Evolutionary conservation across 2,329 filamentous ascomycete species (phyloP).

Genomic region (Madurella mycetomatis): DNA sequence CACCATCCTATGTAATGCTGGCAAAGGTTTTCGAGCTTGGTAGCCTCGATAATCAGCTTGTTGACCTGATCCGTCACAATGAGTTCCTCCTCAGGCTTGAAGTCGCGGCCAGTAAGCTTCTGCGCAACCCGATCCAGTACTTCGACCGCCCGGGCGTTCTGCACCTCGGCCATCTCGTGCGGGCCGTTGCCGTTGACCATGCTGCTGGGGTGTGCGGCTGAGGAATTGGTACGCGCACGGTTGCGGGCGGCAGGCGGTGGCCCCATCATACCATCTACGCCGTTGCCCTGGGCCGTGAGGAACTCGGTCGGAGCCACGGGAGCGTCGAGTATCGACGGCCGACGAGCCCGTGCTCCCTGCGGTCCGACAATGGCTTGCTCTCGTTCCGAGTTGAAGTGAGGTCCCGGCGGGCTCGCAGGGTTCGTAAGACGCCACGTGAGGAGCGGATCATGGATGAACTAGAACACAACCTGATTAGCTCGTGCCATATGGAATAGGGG

Average conservation of each 20-base stretch:
- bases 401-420: slow-evolving; percentile 58
- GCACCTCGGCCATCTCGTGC: slow-evolving; percentile 63
- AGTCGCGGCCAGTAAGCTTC: slow-evolving; percentile 92
- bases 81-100: slow-evolving; percentile 80
- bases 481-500: not conserved
- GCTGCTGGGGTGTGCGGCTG: slow-evolving; percentile 35
- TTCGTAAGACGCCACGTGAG: slow-evolving; percentile 89
- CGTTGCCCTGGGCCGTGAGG: slow-evolving; percentile 42
- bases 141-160: slow-evolving; percentile 89
- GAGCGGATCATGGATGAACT: slow-evolving; percentile 99
- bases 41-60: slow-evolving; percentile 90
- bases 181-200: slow-evolving; percentile 37
- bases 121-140: slow-evolving; percentile 89
- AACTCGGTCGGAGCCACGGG: slow-evolving; percentile 57
- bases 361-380: slow-evolving; percentile 50
- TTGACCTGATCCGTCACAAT: slow-evolving; percentile 85
- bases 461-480: slow-evolving; percentile 10
- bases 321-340: slow-evolving; percentile 65
- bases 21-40: slow-evolving; percentile 93
- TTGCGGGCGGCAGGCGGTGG: slow-evolving; percentile 46
- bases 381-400: slow-evolving; percentile 61
- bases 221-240: slow-evolving; percentile 59
- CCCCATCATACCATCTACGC: slow-evolving; percentile 35
- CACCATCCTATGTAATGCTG: slow-evolving; percentile 99
- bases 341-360: slow-evolving; percentile 50